phyloP scores from a whole-genome alignment of 2,329 filamentous ascomycete genomes.

The Pyrenochaeta sp. region DNA sequence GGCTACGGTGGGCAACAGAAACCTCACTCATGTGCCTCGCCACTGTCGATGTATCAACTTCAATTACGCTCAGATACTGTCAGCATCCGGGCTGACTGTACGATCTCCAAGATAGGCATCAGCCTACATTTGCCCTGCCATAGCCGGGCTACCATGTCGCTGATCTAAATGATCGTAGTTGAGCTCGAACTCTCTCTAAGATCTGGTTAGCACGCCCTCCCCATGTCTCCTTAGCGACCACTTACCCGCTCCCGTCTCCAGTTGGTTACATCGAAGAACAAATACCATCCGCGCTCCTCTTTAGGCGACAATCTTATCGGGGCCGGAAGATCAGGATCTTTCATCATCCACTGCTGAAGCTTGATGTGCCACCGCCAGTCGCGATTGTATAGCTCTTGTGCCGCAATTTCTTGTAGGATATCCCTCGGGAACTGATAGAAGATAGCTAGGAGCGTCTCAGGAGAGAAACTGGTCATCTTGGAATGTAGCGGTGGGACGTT shows the following conservation, averaged over 20 bases:
- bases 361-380: constrained; percentile 65
- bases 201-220: constrained; percentile 19
- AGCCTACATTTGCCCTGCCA: constrained; percentile 36
- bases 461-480: constrained; percentile 66
- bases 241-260: constrained; percentile 61
- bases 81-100: neutral
- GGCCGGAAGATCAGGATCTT: constrained; percentile 56
- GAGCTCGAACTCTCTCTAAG: constrained; percentile 60
- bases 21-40: neutral
- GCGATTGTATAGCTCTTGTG: constrained; percentile 65
- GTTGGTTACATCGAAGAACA: constrained; percentile 63
- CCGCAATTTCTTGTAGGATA: constrained; percentile 71
- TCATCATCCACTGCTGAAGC: constrained; percentile 64
- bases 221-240: constrained; percentile 4
- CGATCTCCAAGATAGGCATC: neutral
- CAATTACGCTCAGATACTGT: neutral
- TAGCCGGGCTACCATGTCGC: constrained; percentile 48
- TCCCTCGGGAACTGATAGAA: constrained; percentile 74
- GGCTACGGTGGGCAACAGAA: neutral
- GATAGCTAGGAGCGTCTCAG: constrained; percentile 74
- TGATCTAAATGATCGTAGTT: constrained; percentile 62
- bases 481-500: constrained; percentile 70
- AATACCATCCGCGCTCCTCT: constrained; percentile 61
- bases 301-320: constrained; percentile 57
- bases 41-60: neutral